Evolutionary conservation across 2,329 filamentous ascomycete species (phyloP), one percentile per base, ranked within the genome.

Genomic region (Diaporthe citri): DNA sequence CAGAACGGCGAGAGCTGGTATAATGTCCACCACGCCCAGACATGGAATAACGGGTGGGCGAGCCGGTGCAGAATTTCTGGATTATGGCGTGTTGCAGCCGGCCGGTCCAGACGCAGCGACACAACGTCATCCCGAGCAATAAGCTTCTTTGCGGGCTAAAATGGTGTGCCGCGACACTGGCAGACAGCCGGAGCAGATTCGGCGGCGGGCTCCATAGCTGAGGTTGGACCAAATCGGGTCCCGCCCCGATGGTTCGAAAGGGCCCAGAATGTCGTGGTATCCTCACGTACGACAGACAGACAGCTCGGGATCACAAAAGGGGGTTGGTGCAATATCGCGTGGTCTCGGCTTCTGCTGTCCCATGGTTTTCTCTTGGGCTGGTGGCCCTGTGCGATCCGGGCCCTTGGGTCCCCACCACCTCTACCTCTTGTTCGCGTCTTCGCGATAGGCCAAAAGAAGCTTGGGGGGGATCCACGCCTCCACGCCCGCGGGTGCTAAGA

Each of bases 81-180:
- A 55, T 41, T 41, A 39, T 69, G 64, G 64, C 64, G 48, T 55
- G 64, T 69, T 55, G 64, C 48, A 31, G n/a, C 43, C 22, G 48
- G n/a, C 34, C 28, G 64, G 64, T 69, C 48, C 48, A 69, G 64
- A 69, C 48, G n/a, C 48, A 41, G 46, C 34, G 34, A 39, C 34
- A 20, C 34, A 55, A 69, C 64, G 64, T 69, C 64, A 69, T 69
- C 64, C 64, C 64, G 64, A 69, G 48, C 64, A 69, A 69, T 69
- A 69, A 69, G 64, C 64, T 69, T 69, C 64, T 66, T 15, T 55
- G 48, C 34, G 34, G 48, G 48, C 48, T 69, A 69, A 69, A 39
- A 69, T 69, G 64, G 48, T 69, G 46, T 67, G 48, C 64, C 48
- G 64, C 41, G 60, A 64, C n/a, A 64, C 41, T 46, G 41, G 28